Base-by-base conservation (phyloP, 2,329 filamentous ascomycete genomes). In the Claviceps maximensis region DNA sequence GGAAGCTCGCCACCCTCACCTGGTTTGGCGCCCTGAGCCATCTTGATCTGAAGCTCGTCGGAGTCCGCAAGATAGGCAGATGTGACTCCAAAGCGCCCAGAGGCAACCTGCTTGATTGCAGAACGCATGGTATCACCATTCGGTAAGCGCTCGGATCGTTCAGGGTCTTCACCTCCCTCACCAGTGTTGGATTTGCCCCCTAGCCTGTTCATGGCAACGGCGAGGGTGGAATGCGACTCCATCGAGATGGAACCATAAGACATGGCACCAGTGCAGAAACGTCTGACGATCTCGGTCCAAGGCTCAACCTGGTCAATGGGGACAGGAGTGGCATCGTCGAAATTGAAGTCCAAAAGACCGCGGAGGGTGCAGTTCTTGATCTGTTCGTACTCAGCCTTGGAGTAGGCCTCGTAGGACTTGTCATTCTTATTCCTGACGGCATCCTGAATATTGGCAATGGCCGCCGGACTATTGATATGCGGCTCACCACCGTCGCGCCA, bases 241-340 rank as follows among this genome's bases (percentile, higher is more conserved):
- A 96, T 95, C 6, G 91, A 96, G 63, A 97, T 97, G 42, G 91
- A 96, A 48, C 91, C 91, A 66, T 97, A 97, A 2, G 91, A 97
- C 91, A 97, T 97, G 61, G 91, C 91, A 67, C 91, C 91, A 41
- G 91, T 96, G 62, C 91, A 93, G 74, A 96, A 96, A 57, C 91
- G 87, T 59, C 91, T 87, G 47, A 96, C 91, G 62, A 97, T 96
- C 63, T 96, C 90, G 3, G 91, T 96, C 91, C 91, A 97, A 21
- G 91, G 89, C 74, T 97, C 91, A 54, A 97, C 91, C 70, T 96
- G 90, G 61, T 96, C 91, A 59, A 97, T 95, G 5, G 90, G 89
- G 27, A 97, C 88, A 1, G 90, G 82, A 17, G 78, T 82, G 60
- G 82, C 78, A 59, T 93, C 86, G 47, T 96, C 90, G 61, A 95